phyloP scores from a whole-genome alignment of 208 protist species.

The Strigomonas galati region DNA sequence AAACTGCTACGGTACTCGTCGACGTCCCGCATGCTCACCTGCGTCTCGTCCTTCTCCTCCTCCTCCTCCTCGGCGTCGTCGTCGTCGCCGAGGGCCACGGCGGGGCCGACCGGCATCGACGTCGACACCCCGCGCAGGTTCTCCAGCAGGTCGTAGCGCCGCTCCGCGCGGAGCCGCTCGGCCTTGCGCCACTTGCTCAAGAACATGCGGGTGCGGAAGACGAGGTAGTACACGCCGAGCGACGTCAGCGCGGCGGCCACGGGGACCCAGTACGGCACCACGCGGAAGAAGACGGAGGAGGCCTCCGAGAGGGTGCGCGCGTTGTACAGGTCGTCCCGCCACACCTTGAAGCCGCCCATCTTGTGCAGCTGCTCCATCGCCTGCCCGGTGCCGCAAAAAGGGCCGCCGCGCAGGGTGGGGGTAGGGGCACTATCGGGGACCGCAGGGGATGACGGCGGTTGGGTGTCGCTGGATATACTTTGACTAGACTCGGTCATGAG shows the following conservation, averaged over 20 bases:
- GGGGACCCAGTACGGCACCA: conserved; percentile 70
- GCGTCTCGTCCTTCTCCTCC: conserved; percentile 60
- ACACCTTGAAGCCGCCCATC: conserved; percentile 15
- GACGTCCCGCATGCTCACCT: conserved; percentile 71
- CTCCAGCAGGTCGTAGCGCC: conserved; percentile 68
- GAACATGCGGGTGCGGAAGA: conserved; percentile 68
- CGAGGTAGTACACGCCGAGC: conserved; percentile 52
- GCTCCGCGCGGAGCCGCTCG: conserved; percentile 63
- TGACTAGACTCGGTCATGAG: background rate
- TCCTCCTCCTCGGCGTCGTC: conserved; percentile 62
- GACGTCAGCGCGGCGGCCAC: conserved; percentile 36
- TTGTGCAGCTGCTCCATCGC: conserved; percentile 11
- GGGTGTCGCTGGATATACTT: background rate
- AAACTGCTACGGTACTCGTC: conserved; percentile 86
- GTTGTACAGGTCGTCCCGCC: conserved; percentile 53
- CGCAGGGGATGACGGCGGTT: background rate
- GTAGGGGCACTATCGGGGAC: background rate
- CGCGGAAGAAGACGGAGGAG: conserved; percentile 37
- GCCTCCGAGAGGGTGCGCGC: conserved; percentile 58
- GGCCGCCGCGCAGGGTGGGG: background rate
- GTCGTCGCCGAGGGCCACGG: conserved; percentile 44
- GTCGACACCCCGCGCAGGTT: conserved; percentile 43
- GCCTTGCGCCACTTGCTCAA: conserved; percentile 70
- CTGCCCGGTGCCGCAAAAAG: background rate
- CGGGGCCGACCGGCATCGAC: conserved; percentile 26